phyloP scores from a whole-genome alignment of 768 basidiomycete species.

The Lactarius trivialis region DNA sequence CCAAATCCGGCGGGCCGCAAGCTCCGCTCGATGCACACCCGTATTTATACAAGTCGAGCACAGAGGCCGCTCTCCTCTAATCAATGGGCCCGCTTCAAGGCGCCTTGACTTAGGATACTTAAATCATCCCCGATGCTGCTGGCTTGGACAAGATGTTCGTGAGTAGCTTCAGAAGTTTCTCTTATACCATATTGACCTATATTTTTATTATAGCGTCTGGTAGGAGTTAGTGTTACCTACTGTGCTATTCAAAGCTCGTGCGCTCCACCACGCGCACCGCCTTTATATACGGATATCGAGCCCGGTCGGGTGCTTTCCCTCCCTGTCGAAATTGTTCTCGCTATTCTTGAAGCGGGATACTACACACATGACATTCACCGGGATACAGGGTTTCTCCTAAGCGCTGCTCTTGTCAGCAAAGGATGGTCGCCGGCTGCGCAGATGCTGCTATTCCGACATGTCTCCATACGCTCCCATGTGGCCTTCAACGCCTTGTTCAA shows the following conservation, averaged over 20 bases:
- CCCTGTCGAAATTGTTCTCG: constrained; percentile 57
- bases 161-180: background rate
- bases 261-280: too few species aligned
- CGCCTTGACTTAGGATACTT: background rate
- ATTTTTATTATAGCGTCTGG: background rate
- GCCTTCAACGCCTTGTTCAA: constrained; percentile 48
- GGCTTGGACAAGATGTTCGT: background rate
- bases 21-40: background rate
- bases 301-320: constrained; percentile 26
- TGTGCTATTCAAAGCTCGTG: background rate
- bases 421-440: constrained; percentile 62
- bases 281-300: background rate
- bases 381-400: constrained; percentile 39
- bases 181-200: background rate
- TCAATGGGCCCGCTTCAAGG: background rate
- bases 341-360: constrained; percentile 55
- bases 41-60: background rate
- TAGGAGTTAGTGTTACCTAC: background rate
- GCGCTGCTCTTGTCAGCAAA: constrained; percentile 53
- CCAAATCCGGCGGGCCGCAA: background rate
- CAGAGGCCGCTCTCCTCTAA: background rate
- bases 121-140: background rate
- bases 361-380: constrained; percentile 32
- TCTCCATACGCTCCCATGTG: constrained; percentile 46
- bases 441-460: constrained; percentile 53